phyloP scores from a whole-genome alignment of 352 stramenopile species.

The Phytophthora melonis region DNA sequence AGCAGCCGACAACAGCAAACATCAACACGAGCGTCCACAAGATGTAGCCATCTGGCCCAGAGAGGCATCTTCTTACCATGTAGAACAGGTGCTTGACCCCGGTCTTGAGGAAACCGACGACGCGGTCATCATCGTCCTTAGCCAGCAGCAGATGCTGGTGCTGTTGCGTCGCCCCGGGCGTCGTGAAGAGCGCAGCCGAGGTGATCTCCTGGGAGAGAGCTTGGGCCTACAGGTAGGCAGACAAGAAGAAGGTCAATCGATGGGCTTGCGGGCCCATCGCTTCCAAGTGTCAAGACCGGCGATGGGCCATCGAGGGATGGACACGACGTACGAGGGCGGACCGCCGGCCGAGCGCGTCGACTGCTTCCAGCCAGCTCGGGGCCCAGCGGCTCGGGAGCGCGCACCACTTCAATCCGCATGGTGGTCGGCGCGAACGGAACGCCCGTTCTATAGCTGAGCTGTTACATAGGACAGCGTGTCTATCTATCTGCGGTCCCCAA shows the following conservation, averaged over 20 bases:
- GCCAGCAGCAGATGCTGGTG: conserved; percentile 57
- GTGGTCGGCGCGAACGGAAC: conserved; percentile 22
- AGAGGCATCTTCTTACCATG: conserved; percentile 44
- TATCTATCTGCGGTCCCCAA: conserved; percentile 3
- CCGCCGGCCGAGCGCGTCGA: conserved; percentile 55
- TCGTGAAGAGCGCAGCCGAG: conserved; percentile 50
- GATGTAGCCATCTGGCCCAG: neutral
- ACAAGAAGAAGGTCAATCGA: conserved; percentile 2
- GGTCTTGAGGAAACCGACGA: conserved; percentile 72
- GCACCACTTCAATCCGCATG: conserved; percentile 42
- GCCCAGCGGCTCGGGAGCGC: conserved; percentile 33
- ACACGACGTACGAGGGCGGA: conserved; percentile 54
- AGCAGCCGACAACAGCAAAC: neutral
- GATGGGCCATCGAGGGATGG: conserved; percentile 5
- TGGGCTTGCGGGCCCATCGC: neutral
- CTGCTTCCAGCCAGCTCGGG: conserved; percentile 25
- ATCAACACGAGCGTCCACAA: neutral
- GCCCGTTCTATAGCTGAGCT: conserved; percentile 21
- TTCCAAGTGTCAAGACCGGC: conserved; percentile 6
- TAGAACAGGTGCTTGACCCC: conserved; percentile 84
- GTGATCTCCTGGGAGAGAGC: conserved; percentile 71
- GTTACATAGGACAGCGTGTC: too few relatives aligned
- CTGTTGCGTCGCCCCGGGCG: conserved; percentile 38
- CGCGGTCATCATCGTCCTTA: conserved; percentile 19
- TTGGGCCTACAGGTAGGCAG: conserved; percentile 51